Evolutionary conservation across 441 rosid genomes (phyloP).

Genomic region (Theobroma grandiflorum): DNA sequence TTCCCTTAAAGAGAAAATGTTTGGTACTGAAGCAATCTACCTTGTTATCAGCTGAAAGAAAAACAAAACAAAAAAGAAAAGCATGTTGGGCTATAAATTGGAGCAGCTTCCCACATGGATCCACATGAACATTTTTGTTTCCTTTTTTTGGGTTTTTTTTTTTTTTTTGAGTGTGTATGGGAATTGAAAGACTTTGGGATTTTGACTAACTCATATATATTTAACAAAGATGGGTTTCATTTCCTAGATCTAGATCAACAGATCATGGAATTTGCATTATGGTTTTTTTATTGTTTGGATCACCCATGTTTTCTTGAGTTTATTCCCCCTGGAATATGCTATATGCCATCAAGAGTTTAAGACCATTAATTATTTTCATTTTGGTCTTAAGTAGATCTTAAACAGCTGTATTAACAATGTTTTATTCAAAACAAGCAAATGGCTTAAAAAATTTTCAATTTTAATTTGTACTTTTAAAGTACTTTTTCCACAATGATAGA

Average conservation of each 20-base stretch:
- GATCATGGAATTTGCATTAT: background rate
- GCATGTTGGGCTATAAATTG: background rate
- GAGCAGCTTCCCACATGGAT: background rate
- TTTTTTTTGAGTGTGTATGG: background rate
- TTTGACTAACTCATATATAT: too few relatives aligned
- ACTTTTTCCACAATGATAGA: background rate
- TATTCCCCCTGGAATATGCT: background rate
- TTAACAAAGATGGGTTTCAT: too few relatives aligned
- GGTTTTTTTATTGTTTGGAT: background rate
- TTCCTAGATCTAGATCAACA: background rate
- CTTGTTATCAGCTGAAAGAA: background rate
- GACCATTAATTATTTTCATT: background rate
- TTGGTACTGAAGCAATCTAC: conserved; percentile 1
- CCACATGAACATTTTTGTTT: background rate
- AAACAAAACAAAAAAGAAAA: background rate
- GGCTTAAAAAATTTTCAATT: background rate
- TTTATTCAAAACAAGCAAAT: background rate
- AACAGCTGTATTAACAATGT: background rate
- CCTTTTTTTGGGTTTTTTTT: background rate
- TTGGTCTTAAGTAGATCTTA: background rate
- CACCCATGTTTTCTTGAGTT: background rate
- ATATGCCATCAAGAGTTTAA: background rate
- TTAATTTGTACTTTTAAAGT: background rate
- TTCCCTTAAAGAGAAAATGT: background rate
- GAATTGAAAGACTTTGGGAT: background rate